phyloP scores from a whole-genome alignment of 2,329 filamentous ascomycete genomes.

The Fusarium xylarioides region DNA sequence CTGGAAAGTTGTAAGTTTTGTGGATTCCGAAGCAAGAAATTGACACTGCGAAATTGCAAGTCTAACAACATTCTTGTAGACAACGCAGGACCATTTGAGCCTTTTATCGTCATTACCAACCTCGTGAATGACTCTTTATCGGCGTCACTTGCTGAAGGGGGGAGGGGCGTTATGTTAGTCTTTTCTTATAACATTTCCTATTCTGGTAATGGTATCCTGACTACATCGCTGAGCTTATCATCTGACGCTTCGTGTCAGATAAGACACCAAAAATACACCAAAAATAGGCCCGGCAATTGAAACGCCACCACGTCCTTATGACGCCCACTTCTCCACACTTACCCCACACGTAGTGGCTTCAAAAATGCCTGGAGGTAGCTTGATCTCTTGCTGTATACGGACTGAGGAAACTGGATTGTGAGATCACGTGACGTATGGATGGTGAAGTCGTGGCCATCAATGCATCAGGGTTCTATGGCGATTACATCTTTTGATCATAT shows the following conservation, averaged over 20 bases:
- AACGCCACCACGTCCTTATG: neutral
- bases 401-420: neutral
- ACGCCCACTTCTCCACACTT: neutral
- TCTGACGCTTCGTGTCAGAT: neutral
- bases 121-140: neutral
- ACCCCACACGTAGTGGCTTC: neutral
- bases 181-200: neutral
- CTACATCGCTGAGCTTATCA: neutral
- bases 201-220: neutral
- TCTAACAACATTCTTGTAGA: no score
- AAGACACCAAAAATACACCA: no score
- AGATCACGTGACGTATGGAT: rapidly evolving
- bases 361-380: neutral
- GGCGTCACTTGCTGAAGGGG: neutral
- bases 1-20: neutral
- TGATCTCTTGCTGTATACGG: neutral
- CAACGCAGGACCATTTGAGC: neutral
- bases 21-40: no score
- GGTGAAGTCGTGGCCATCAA: neutral
- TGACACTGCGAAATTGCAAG: no score
- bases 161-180: neutral
- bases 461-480: neutral
- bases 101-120: neutral
- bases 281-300: neutral
- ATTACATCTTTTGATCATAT: neutral